Evolutionary conservation across 495 filamentous ascomycete genomes (phyloP).

Genomic region (Extremus antarcticus): DNA sequence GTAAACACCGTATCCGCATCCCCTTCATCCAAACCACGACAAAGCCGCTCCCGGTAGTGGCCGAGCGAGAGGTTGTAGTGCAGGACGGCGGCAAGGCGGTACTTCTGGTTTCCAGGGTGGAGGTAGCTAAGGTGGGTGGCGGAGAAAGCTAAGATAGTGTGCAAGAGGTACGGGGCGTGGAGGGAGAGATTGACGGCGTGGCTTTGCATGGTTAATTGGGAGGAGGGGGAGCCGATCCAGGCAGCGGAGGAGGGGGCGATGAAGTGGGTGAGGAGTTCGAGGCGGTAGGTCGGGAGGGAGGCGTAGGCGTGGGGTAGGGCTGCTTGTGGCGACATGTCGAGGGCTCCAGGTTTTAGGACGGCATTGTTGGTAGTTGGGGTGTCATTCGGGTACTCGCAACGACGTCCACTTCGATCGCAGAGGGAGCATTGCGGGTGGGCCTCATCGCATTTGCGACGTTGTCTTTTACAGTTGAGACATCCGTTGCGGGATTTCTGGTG

Average conservation of each 20-base stretch:
- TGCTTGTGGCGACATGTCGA: not conserved
- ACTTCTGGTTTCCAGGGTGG: constrained; percentile 3
- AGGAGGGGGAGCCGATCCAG: constrained; percentile 10
- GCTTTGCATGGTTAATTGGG: constrained; percentile 10
- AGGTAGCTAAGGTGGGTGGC: constrained; percentile 12
- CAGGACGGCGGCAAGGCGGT: constrained; percentile 1
- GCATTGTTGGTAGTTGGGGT: not conserved
- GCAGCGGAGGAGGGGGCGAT: not conserved
- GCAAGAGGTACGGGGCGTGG: constrained; percentile 10
- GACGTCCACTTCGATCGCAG: not conserved
- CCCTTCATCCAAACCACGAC: not conserved
- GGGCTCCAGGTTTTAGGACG: not conserved
- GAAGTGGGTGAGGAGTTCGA: constrained; percentile 18
- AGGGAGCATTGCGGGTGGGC: constrained; percentile 2
- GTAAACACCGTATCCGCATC: constrained; percentile 2
- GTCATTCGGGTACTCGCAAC: not conserved
- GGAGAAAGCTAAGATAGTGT: constrained; percentile 13
- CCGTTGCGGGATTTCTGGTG: constrained; percentile 16
- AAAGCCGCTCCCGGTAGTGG: not conserved
- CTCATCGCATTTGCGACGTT: constrained; percentile 17
- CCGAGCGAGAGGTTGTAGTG: constrained; percentile 6
- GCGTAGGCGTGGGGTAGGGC: not conserved
- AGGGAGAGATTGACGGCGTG: constrained; percentile 9
- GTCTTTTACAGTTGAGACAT: constrained; percentile 10
- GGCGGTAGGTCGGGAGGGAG: not conserved